These are phyloP conservation scores for Fusarium sp. DNA, from an alignment of 2,329 filamentous ascomycete genomes.

Conservation along the genomic window DNA sequence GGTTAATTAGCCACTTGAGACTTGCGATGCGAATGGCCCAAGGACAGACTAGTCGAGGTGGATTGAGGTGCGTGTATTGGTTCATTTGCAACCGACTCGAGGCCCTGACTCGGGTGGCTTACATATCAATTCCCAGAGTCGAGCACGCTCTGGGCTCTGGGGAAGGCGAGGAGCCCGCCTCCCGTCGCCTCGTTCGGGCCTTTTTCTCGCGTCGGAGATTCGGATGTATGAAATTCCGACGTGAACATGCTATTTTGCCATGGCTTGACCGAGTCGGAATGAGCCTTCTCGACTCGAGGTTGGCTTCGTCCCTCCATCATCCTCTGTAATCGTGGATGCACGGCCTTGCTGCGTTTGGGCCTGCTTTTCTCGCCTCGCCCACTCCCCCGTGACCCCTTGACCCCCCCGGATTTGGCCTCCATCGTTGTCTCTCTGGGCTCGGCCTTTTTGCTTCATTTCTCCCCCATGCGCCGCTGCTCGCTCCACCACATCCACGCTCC, in stretches of 20 bases:
- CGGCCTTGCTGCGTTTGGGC: slow-evolving; percentile 34
- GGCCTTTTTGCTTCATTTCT: slow-evolving; percentile 35
- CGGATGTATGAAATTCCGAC: slow-evolving; percentile 43
- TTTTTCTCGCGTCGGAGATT: slow-evolving; percentile 32
- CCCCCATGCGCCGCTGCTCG: slow-evolving; percentile 47
- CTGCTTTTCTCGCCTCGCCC: slow-evolving; percentile 27
- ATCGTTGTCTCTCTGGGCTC: slow-evolving; percentile 26
- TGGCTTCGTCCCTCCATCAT: slow-evolving; percentile 44
- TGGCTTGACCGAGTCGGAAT: slow-evolving; percentile 32
- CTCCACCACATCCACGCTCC: slow-evolving; percentile 49
- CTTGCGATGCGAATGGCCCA: no score
- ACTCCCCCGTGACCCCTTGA: slow-evolving; percentile 35
- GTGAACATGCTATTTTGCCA: slow-evolving; percentile 35
- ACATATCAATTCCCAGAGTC: slow-evolving; percentile 1
- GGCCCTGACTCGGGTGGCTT: slow-evolving; percentile 25
- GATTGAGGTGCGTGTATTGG: no score
- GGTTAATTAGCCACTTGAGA: no score
- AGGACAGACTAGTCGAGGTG: no score
- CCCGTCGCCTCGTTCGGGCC: slow-evolving; percentile 29
- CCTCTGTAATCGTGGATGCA: slow-evolving; percentile 42
- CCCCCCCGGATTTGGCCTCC: slow-evolving; percentile 30
- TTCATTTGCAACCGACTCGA: no score
- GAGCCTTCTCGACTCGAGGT: slow-evolving; percentile 42
- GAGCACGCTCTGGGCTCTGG: slow-evolving; percentile 1
- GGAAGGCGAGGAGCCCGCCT: slow-evolving; percentile 7